Percentiles rank a stretch among this genome's conserved stretches.
Evolutionary conservation across 108 stramenopile species (phyloP).

Genomic region (Pseudonitzschia multistriata): DNA sequence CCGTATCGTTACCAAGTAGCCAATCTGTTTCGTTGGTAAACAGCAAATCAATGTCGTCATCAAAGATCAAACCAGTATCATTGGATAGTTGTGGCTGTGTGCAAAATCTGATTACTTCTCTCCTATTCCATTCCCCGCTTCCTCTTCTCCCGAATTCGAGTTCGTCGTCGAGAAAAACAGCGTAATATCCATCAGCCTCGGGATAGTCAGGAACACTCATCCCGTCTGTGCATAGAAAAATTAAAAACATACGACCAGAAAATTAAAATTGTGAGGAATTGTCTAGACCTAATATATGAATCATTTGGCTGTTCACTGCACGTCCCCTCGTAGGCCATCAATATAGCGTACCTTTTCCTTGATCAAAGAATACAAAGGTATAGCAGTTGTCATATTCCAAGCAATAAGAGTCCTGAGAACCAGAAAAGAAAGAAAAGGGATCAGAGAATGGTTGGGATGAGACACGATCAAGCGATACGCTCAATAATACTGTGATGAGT

Average conservation of each 20-base stretch:
- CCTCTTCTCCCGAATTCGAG: neutral
- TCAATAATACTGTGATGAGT: neutral
- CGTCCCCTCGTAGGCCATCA: neutral
- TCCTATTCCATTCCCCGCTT: neutral
- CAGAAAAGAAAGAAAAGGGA: neutral
- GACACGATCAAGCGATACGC: neutral
- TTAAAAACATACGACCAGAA: neutral
- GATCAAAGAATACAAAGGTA: neutral
- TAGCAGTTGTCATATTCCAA: conserved; percentile 2
- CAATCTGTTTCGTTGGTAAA: too few species aligned
- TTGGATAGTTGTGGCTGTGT: neutral
- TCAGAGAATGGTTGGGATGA: neutral
- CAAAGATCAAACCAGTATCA: neutral
- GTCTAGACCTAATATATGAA: neutral
- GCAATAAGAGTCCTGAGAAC: neutral
- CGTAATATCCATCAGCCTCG: neutral
- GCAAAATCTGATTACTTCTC: neutral
- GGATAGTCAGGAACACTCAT: neutral
- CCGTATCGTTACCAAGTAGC: too few species aligned
- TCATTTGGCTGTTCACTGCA: neutral
- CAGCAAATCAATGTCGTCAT: neutral
- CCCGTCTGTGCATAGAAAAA: neutral
- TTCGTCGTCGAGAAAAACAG: neutral
- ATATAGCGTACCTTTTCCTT: neutral
- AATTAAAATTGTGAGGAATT: neutral